Percentiles rank a stretch among this genome's conserved stretches.
phyloP scores from a whole-genome alignment of 73 alveolate genomes.

The Paramecium caudatum region DNA sequence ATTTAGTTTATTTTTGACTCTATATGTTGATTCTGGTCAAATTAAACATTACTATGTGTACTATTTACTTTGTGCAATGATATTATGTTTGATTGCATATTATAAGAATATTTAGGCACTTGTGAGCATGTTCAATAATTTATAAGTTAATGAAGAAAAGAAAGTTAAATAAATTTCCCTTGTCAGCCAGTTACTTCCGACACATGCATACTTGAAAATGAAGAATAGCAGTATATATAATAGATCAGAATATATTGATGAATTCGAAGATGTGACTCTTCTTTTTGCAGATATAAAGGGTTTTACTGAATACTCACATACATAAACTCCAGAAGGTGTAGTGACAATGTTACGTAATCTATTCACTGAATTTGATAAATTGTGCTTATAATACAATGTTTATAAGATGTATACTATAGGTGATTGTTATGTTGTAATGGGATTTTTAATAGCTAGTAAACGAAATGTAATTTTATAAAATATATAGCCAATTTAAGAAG shows the following conservation, averaged over 20 bases:
- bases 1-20: slow-evolving; percentile 10
- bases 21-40: background rate
- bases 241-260: slow-evolving; percentile 68
- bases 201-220: slow-evolving; percentile 65
- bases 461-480: slow-evolving; percentile 79
- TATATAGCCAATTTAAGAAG: slow-evolving; percentile 85
- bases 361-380: slow-evolving; percentile 33
- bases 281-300: slow-evolving; percentile 79
- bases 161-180: slow-evolving; percentile 36
- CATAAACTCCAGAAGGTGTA: slow-evolving; percentile 72
- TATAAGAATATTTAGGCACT: background rate
- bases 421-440: slow-evolving; percentile 79
- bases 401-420: slow-evolving; percentile 76
- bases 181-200: slow-evolving; percentile 53
- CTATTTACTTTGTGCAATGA: background rate
- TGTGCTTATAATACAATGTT: slow-evolving; percentile 41
- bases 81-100: slow-evolving; percentile 2
- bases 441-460: slow-evolving; percentile 61
- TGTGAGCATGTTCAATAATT: slow-evolving; percentile 42
- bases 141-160: slow-evolving; percentile 28
- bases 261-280: slow-evolving; percentile 76
- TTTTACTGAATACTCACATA: slow-evolving; percentile 69
- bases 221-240: slow-evolving; percentile 9
- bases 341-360: slow-evolving; percentile 75
- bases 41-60: background rate